These are phyloP conservation scores for Coniella lustricola DNA, from an alignment of 2,329 filamentous ascomycete genomes.

Conservation along the genomic window DNA sequence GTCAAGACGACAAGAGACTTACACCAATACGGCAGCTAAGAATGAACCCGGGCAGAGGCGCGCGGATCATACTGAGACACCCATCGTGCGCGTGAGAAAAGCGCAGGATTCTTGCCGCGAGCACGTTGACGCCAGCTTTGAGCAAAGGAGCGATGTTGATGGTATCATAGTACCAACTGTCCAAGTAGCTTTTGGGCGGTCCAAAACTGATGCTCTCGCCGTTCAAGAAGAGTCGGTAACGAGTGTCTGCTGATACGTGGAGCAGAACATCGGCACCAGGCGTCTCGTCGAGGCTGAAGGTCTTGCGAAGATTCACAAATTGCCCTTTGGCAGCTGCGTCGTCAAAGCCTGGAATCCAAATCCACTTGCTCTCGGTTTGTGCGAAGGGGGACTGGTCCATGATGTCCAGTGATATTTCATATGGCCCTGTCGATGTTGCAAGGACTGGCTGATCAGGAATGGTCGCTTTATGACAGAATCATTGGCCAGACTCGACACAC, in stretches of 20 bases:
- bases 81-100: slow-evolving; percentile 23
- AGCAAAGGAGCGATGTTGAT: slow-evolving; percentile 23
- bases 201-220: slow-evolving; percentile 18
- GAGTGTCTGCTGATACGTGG: slow-evolving; percentile 20
- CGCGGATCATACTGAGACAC: slow-evolving; percentile 25
- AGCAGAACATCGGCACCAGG: background rate
- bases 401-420: background rate
- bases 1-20: background rate
- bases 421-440: too few relatives aligned
- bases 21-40: slow-evolving; percentile 20
- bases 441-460: too few relatives aligned
- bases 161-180: slow-evolving; percentile 26
- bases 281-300: background rate
- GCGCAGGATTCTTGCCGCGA: slow-evolving; percentile 15
- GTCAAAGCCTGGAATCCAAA: slow-evolving; percentile 3
- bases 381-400: background rate
- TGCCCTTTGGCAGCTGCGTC: slow-evolving; percentile 6
- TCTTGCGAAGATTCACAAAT: slow-evolving; percentile 6
- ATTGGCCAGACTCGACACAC: too few relatives aligned
- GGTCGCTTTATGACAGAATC: too few relatives aligned
- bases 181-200: slow-evolving; percentile 18
- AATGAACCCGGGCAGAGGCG: slow-evolving; percentile 23
- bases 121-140: slow-evolving; percentile 19
- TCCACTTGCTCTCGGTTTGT: background rate
- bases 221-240: slow-evolving; percentile 20